These are phyloP conservation scores for Cephalotrichum gorgonifer DNA, from an alignment of 2,329 filamentous ascomycete species.

Conservation along the genomic window DNA sequence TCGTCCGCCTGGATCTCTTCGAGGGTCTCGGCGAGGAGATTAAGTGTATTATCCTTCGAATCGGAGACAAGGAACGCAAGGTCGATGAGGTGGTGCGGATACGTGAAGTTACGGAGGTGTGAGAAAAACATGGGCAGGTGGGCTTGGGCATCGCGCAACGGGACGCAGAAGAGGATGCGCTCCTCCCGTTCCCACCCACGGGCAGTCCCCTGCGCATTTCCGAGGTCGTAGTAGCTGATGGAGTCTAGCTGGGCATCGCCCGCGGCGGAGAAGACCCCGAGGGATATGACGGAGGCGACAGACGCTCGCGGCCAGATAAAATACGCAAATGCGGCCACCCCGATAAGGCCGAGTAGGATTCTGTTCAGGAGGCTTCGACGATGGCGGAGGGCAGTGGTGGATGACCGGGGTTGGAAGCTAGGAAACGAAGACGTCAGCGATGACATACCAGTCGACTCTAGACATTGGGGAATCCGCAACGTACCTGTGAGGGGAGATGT, in stretches of 20 bases:
- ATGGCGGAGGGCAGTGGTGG: conserved; percentile 59
- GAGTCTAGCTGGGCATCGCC: conserved; percentile 80
- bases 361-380: conserved; percentile 64
- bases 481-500: conserved; percentile 83
- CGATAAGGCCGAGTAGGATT: conserved; percentile 45
- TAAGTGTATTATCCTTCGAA: conserved; percentile 83
- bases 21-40: conserved; percentile 64
- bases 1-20: conserved; percentile 69
- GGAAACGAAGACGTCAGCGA: conserved; percentile 10
- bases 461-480: conserved; percentile 12
- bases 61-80: conserved; percentile 95
- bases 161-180: conserved; percentile 88
- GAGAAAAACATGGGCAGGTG: conserved; percentile 98
- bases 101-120: conserved; percentile 93
- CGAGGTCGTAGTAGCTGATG: conserved; percentile 92
- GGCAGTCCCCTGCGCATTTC: conserved; percentile 81
- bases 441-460: not conserved
- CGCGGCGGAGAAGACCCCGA: conserved; percentile 57
- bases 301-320: conserved; percentile 64
- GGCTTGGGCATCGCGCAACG: conserved; percentile 80
- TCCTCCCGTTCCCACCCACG: conserved; percentile 95
- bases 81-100: conserved; percentile 93
- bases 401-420: conserved; percentile 78
- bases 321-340: conserved; percentile 57
- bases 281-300: conserved; percentile 50